Base-by-base conservation (phyloP, 345 rosid species). In the Eucalyptus tenuipes region DNA sequence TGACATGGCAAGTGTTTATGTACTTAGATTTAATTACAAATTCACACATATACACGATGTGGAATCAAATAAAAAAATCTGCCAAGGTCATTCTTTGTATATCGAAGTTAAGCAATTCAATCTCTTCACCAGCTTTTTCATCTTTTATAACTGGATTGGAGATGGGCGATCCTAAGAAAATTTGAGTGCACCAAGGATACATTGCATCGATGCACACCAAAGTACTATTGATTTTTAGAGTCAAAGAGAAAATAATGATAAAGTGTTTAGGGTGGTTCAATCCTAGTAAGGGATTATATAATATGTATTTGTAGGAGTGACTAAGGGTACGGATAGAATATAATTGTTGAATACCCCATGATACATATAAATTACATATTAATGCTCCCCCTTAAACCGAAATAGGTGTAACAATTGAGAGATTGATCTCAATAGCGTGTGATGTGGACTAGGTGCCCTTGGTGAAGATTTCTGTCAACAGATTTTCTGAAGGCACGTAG, bases 401-500 rank as follows among this genome's bases (percentile, higher is more conserved):
- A 25, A 3, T 57, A 10, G 27, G n/a, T 57, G n/a, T 57, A 57
- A 57, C n/a, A 57, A 57, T 27, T 25, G 29, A 57, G 7, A 57
- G 66, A 57, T 57, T 57, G n/a, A 25, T 57, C 10, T 57, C 7
- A 25, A 57, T 57, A 25, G 64, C 0, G 7, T 1, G 13, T 57
- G 64, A 57, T 27, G 7, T 11, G n/a, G 66, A 57, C 66, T 25
- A 57, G n/a, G n/a, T 57, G n/a, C n/a, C n/a, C n/a, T 27, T 57
- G 0, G n/a, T 25, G 14, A 57, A 57, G 13, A 25, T 57, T 5
- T 12, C 7, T 25, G 2, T 57, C 57, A 18, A 52, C 2, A 18
- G 14, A 57, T 57, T 11, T 25, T 25, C 13, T 25, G 4, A 0
- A 57, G 66, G 66, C 66, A 57, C 0, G 1, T 57, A 5, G 66